Percentiles rank a stretch among this genome's conserved stretches.
Conservation (phyloP, 139 green algal genomes). For the Closterium sp. region DNA sequence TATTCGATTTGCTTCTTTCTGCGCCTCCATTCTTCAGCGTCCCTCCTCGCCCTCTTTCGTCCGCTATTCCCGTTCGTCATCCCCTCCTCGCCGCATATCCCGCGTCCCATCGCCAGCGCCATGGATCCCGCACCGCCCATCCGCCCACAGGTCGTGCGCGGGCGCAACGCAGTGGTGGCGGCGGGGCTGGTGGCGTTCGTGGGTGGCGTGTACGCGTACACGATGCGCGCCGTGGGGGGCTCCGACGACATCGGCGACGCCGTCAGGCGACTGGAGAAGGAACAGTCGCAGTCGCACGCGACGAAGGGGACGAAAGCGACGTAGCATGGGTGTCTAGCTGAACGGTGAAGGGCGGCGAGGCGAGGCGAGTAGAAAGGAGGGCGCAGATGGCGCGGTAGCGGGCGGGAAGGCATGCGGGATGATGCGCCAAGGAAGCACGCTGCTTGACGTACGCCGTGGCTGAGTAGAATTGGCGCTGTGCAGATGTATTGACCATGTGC, state of each 20-base stretch:
- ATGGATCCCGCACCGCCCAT: not conserved
- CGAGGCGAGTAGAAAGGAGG: too few species aligned
- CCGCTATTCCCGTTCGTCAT: not conserved
- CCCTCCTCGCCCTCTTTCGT: too few species aligned
- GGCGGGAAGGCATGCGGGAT: too few species aligned
- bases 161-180: conserved; percentile 10
- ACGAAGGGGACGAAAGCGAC: not conserved
- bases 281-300: too few species aligned
- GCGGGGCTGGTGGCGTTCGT: conserved; percentile 17
- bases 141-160: not conserved
- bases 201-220: conserved; percentile 22
- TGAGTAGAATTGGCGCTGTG: too few species aligned
- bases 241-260: conserved; percentile 21
- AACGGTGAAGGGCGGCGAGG: not conserved
- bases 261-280: conserved; percentile 17
- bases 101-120: not conserved
- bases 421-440: too few species aligned
- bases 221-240: conserved; percentile 15
- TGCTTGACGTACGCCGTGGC: too few species aligned
- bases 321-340: not conserved
- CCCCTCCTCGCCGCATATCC: not conserved
- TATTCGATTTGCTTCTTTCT: too few species aligned
- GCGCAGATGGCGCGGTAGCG: too few species aligned
- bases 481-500: too few species aligned
- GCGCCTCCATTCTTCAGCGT: too few species aligned